Conservation (phyloP, 2,329 filamentous ascomycete genomes). For the Xylariaceae sp. region DNA sequence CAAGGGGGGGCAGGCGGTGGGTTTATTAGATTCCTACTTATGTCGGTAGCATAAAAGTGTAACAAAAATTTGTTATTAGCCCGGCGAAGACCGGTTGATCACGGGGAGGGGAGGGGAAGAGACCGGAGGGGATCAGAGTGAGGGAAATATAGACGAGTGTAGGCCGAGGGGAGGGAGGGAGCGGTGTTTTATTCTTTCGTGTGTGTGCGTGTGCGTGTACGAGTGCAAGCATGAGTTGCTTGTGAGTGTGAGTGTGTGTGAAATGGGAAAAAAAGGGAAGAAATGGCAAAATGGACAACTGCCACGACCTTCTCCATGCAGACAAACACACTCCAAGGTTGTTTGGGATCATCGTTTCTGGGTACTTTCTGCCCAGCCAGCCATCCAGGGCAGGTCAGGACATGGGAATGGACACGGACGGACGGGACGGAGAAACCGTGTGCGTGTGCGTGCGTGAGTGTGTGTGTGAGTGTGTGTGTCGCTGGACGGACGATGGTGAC, state of each 20-base stretch:
- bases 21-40: conserved; percentile 30
- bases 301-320: conserved; percentile 17
- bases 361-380: conserved; percentile 1
- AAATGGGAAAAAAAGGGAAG: no score
- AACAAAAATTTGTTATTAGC: conserved; percentile 24
- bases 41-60: conserved; percentile 23
- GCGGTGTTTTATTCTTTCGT: conserved; percentile 6
- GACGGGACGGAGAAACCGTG: no score
- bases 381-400: no score
- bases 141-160: conserved; percentile 11
- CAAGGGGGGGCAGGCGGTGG: conserved; percentile 30
- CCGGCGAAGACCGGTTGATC: conserved; percentile 25
- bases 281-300: conserved; percentile 25
- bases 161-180: neutral
- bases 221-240: neutral
- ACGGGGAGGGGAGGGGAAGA: conserved; percentile 21
- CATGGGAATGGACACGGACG: no score
- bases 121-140: conserved; percentile 1
- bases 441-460: no score
- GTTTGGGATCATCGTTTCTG: conserved; percentile 15
- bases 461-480: neutral
- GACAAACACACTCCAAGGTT: conserved; percentile 9
- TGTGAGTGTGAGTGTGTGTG: no score
- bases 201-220: neutral
- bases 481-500: neutral